Evolutionary conservation across 169 alveolate species (phyloP), one percentile per base, ranked within the genome.

Genomic region (Neospora caninum): DNA sequence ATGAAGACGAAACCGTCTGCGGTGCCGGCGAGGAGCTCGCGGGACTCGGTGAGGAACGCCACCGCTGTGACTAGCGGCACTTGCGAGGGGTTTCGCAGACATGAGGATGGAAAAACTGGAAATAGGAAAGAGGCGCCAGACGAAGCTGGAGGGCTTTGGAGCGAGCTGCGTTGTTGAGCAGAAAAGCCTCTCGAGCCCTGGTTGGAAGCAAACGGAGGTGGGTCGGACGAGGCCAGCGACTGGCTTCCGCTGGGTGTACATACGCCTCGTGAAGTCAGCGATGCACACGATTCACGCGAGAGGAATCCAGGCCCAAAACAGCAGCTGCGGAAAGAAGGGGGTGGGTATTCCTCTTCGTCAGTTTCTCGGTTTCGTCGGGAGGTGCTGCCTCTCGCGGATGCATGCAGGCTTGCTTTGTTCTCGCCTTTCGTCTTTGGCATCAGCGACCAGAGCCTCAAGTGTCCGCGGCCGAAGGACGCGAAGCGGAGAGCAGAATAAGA

Each of bases 381-480:
- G n/a, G 25, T 1, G n/a, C n/a, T 29, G 73, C 73, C 73, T 16
- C 73, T 6, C 73, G 4, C 31, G n/a, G 58, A 6, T 38, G 45
- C 27, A 43, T 16, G 86, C 86, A n/a, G 31, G 45, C 31, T n/a
- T 10, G n/a, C 39, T 78, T 78, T 25, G 42, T 4, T 29, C 45
- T 78, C 86, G 39, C 86, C 22, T 18, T 20, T n/a, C 86, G 86
- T n/a, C 45, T 78, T 69, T 0, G 45, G 86, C 86, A n/a, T 22
- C n/a, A 78, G 29, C n/a, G 42, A 54, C 94, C 94, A 92, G 22
- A 92, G 69, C 39, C 94, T 92, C 6, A 92, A 78, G 54, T 92
- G 94, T 0, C 94, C 94, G 36, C 41, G 54, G 34, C 94, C 94
- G 49, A 92, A 92, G 0, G 94, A 80, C 27, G 94, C 94, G 38